Evolutionary conservation across 2,329 filamentous ascomycete species (phyloP), one percentile per base, ranked within the genome.

Genomic region (Beauveria rudraprayagi): DNA sequence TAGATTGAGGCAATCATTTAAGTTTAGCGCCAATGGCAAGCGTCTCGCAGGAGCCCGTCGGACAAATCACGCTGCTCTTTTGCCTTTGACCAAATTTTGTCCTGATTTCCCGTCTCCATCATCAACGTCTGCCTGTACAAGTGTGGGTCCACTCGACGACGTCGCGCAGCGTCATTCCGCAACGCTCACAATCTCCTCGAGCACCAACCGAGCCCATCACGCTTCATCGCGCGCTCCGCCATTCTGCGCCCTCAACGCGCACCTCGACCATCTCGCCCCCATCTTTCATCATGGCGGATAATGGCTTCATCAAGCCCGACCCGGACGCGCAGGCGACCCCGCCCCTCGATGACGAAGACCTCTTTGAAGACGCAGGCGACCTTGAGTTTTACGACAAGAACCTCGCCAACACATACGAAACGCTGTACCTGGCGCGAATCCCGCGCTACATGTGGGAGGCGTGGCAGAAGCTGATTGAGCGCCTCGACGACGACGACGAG

Each of bases 371-470:
- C 66, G 82, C 82, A 7, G 80, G 80, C 63, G 82, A 85, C 64
- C 78, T 83, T 54, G 79, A 81, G 59, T 84, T 84, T 68, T 83
- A 79, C 65, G 78, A 80, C 62, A 75, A 76, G 61, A 73, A 73
- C 63, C 63, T 69, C 3, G 66, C 72, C 3, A 73, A 72, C 61
- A 74, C 75, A 60, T 74, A 75, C 55, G 77, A 76, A 64, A 78
- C 73, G 46, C 76, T 83, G 59, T 95, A 91, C 78, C 80, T 96
- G 55, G 87, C 90, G 57, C 88, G 90, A 65, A 80, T 96, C 48
- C 91, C 92, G 22, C 85, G 86, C 65, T 88, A 89, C 70, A 80
- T 96, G 61, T 94, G 91, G 86, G 84, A 93, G 66, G 83, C 87
- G 50, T 95, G 92, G 90, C 75, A 78, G 62, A 75, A 77, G 68